Conservation (phyloP, 306 rosid genomes). For the Albizia julibrissin region DNA sequence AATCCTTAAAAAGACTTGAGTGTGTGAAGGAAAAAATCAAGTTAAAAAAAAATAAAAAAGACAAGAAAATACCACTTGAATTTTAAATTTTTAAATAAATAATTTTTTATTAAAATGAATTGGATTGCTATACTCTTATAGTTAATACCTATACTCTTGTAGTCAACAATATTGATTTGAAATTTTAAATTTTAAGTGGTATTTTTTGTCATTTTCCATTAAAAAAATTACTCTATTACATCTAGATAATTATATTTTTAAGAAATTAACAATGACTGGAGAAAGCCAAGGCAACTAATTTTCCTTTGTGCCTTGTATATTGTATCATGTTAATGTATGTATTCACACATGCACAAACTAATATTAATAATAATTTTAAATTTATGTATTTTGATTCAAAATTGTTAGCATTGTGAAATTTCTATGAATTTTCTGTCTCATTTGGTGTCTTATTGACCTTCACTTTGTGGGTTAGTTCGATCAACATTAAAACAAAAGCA, state of each 20-base stretch:
- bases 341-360: not conserved
- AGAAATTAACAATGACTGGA: not conserved
- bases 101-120: no score
- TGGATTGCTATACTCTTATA: no score
- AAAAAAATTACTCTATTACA: no score
- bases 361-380: not conserved
- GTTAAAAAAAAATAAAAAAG: not conserved
- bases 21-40: not conserved
- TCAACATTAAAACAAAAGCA: not conserved
- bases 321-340: not conserved
- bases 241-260: no score
- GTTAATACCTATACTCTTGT: no score
- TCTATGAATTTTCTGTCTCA: conserved; percentile 1
- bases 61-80: no score
- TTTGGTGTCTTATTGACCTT: conserved; percentile 2
- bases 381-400: conserved; percentile 23
- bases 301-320: not conserved
- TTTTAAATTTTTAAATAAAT: no score
- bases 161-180: no score
- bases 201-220: no score
- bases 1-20: not conserved
- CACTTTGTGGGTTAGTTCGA: conserved; percentile 29
- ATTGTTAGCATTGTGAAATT: conserved; percentile 9
- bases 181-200: no score
- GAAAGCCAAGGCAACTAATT: not conserved